Evolutionary conservation across 306 rosid species (phyloP).

Genomic region (Vigna hirtella): DNA sequence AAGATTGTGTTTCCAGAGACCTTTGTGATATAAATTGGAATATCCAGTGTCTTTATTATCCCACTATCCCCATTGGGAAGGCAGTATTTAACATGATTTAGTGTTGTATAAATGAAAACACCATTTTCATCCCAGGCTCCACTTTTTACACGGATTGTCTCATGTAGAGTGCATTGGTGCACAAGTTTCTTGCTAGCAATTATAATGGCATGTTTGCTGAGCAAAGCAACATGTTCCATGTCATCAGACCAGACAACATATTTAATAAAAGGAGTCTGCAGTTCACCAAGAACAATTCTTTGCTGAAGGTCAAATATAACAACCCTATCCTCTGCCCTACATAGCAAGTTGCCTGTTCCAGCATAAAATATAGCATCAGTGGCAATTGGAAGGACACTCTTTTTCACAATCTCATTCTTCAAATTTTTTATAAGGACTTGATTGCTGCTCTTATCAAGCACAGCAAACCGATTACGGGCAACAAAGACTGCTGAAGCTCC

Average conservation of each 20-base stretch:
- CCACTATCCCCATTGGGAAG: slow-evolving; percentile 96
- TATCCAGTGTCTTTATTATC: slow-evolving; percentile 87
- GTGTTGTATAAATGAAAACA: slow-evolving; percentile 87
- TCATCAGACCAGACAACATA: slow-evolving; percentile 91
- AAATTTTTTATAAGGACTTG: slow-evolving; percentile 75
- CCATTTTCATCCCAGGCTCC: slow-evolving; percentile 98
- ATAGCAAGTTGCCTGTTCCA: slow-evolving; percentile 85
- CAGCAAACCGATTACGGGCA: slow-evolving; percentile 93
- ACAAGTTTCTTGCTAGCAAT: slow-evolving; percentile 90
- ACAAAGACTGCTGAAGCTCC: slow-evolving; percentile 95
- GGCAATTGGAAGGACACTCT: slow-evolving; percentile 71
- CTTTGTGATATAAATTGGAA: slow-evolving; percentile 88
- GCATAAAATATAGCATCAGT: slow-evolving; percentile 92
- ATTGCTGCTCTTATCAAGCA: slow-evolving; percentile 84
- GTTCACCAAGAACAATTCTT: slow-evolving; percentile 81
- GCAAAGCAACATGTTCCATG: slow-evolving; percentile 88
- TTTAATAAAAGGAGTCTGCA: slow-evolving; percentile 87
- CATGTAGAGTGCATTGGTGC: slow-evolving; percentile 95
- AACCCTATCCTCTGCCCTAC: slow-evolving; percentile 89
- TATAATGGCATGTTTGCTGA: slow-evolving; percentile 90
- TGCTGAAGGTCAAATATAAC: slow-evolving; percentile 90
- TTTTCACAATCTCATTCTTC: slow-evolving; percentile 79
- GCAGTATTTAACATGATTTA: slow-evolving; percentile 91
- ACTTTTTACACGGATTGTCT: slow-evolving; percentile 95
- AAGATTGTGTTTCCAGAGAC: slow-evolving; percentile 80